Conservation (phyloP, 2,329 filamentous ascomycete genomes). For the Curvularia lunata region DNA sequence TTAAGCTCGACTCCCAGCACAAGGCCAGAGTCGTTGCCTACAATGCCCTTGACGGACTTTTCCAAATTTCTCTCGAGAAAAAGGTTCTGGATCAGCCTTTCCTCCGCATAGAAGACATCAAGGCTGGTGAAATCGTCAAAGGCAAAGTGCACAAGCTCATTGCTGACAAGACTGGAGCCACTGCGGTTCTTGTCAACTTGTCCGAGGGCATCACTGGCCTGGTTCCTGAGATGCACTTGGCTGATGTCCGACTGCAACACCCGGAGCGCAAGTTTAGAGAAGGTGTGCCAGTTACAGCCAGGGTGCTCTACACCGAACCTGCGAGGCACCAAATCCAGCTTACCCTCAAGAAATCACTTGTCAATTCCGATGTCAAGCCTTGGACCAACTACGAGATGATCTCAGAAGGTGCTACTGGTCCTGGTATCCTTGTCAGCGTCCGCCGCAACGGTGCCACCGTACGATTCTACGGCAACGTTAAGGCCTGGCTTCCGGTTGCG, state of each 20-base stretch:
- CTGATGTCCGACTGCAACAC: conserved; percentile 85
- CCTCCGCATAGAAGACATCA: conserved; percentile 88
- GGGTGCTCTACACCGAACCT: conserved; percentile 80
- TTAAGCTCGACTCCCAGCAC: conserved; percentile 78
- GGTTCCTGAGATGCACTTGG: conserved; percentile 85
- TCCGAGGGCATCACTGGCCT: conserved; percentile 88
- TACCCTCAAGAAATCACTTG: conserved; percentile 91
- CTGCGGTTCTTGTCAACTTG: conserved; percentile 80
- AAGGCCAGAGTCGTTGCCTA: conserved; percentile 84
- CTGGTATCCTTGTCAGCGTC: conserved; percentile 86
- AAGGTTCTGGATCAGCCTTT: conserved; percentile 85
- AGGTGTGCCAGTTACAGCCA: conserved; percentile 80
- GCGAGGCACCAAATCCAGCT: conserved; percentile 80
- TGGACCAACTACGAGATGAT: conserved; percentile 81
- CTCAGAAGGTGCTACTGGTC: conserved; percentile 74
- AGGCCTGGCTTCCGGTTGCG: conserved; percentile 86
- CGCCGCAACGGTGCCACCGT: conserved; percentile 81
- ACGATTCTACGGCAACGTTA: conserved; percentile 85
- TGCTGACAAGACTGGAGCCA: conserved; percentile 76
- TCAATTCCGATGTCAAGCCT: conserved; percentile 84
- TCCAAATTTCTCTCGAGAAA: conserved; percentile 82
- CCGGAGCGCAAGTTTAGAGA: conserved; percentile 96
- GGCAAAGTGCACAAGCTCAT: conserved; percentile 86
- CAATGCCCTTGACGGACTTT: conserved; percentile 84
- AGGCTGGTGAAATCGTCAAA: conserved; percentile 78